Base-by-base conservation (phyloP, 192 early-diverging fungal species). In the Linnemannia hyalina region DNA sequence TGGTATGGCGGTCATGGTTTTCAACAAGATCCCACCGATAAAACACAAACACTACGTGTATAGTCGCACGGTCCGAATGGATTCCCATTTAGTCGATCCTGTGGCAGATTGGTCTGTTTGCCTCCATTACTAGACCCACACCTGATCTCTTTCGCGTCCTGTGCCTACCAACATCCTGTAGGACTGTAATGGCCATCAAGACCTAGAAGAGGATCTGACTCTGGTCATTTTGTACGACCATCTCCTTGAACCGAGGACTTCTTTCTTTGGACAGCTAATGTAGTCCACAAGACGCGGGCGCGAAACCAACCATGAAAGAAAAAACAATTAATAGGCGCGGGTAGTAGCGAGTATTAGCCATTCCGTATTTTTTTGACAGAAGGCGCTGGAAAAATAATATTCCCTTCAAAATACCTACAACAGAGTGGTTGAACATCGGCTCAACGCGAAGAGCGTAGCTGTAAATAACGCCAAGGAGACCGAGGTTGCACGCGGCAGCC, bases 401-500 rank as follows among this genome's bases (percentile, higher is more conserved):
- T 38, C 4, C 38, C 38, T 4, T 38, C 4, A 4, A 38, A 38
- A 38, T 38, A 38, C 38, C 38, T 38, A 38, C 38, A 38, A 38
- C 38, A 38, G 32, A 23, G 3, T 83, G 36, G 42, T 83, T 70
- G 65, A 80, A 88, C 82, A 88, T 83, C 23, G 87, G 87, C 46
- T 86, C 76, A 29, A 86, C 75, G 1, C n/a, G 70, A 13, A 86
- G 71, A 38, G 83, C 75, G 47, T 85, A 46, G 8, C 41, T 88
- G 74, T 82, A 88, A 9, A 86, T 88, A 5, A 88, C 57, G 0
- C 87, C 87, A 5, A 88, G 70, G 7, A 88, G 71, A 13, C 87
- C 87, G 57, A 83, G 74, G 35, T 80, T 88, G 73, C 83, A 57
- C 2, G 71, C 23, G 1, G 81, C 77, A 15, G 76, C 85, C n/a